Conservation (phyloP, 768 basidiomycete species). For the Boletus tomentosulus region DNA sequence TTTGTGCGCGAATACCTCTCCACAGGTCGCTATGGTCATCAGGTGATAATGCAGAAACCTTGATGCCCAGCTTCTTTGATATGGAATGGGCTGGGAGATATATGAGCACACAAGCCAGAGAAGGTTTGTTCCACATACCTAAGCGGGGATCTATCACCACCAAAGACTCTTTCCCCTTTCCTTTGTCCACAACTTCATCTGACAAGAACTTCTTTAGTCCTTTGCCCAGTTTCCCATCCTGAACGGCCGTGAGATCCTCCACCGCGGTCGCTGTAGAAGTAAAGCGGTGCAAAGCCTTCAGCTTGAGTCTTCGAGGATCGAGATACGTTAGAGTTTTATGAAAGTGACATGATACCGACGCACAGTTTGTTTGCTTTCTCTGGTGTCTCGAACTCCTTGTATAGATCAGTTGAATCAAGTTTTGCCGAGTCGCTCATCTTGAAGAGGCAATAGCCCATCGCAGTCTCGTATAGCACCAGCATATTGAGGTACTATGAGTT, state of each 20-base stretch:
- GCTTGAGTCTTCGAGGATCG: slow-evolving; percentile 66
- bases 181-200: slow-evolving; percentile 81
- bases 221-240: slow-evolving; percentile 90
- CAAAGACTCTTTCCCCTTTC: slow-evolving; percentile 81
- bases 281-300: slow-evolving; percentile 95
- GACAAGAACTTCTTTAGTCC: slow-evolving; percentile 90
- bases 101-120: slow-evolving; percentile 5
- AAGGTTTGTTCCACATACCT: slow-evolving; percentile 48
- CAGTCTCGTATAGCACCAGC: slow-evolving; percentile 96
- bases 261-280: slow-evolving; percentile 95
- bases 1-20: slow-evolving; percentile 91
- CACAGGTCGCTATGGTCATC: slow-evolving; percentile 77
- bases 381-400: slow-evolving; percentile 90
- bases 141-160: slow-evolving; percentile 89
- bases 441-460: slow-evolving; percentile 97
- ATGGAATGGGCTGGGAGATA: slow-evolving; percentile 66
- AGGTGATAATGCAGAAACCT: slow-evolving; percentile 59
- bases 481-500: slow-evolving; percentile 40
- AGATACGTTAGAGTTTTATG: slow-evolving; percentile 7
- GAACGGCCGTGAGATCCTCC: slow-evolving; percentile 91
- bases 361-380: slow-evolving; percentile 91
- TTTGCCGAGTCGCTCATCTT: slow-evolving; percentile 89
- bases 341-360: slow-evolving; percentile 31
- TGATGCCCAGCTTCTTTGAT: slow-evolving; percentile 90
- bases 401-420: slow-evolving; percentile 78